These are phyloP conservation scores for Eleusine indica DNA, from an alignment of 176 grass and related monocot genomes.

Conservation along the genomic window DNA sequence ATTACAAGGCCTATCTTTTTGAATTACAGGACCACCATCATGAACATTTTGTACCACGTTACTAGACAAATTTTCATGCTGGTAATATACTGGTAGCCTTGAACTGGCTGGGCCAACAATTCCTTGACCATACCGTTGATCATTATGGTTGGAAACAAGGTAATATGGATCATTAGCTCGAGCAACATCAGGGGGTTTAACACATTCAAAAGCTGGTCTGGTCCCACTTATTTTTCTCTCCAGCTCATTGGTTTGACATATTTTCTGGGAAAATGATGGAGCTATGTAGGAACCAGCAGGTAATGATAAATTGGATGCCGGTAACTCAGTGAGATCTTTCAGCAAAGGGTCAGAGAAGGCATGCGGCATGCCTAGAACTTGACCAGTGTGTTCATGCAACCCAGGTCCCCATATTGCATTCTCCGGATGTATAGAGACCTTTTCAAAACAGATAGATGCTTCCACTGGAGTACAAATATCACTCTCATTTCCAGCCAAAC, in stretches of 20 bases:
- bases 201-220: constrained; percentile 33
- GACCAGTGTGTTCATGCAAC: constrained; percentile 35
- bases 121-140: constrained; percentile 24
- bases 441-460: constrained; percentile 58
- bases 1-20: constrained; percentile 34
- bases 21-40: constrained; percentile 35
- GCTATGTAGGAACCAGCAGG: constrained; percentile 38
- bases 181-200: constrained; percentile 40
- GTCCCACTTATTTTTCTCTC: constrained; percentile 41
- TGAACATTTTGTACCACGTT: constrained; percentile 33
- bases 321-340: constrained; percentile 34
- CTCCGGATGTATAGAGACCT: constrained; percentile 27
- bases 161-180: constrained; percentile 34
- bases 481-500: constrained; percentile 46
- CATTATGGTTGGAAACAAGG: constrained; percentile 37
- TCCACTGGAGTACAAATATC: constrained; percentile 45
- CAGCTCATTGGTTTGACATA: constrained; percentile 42
- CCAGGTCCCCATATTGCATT: constrained; percentile 32
- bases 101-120: constrained; percentile 25
- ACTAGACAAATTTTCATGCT: constrained; percentile 35
- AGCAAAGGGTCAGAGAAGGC: constrained; percentile 70
- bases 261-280: constrained; percentile 53
- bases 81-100: constrained; percentile 29
- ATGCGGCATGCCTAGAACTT: constrained; percentile 60
- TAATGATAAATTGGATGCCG: constrained; percentile 52